A percentile compares a stretch with the other conserved stretches of the same genome.
phyloP scores from a whole-genome alignment of 208 protist species.

The Trypanosoma grayi region DNA sequence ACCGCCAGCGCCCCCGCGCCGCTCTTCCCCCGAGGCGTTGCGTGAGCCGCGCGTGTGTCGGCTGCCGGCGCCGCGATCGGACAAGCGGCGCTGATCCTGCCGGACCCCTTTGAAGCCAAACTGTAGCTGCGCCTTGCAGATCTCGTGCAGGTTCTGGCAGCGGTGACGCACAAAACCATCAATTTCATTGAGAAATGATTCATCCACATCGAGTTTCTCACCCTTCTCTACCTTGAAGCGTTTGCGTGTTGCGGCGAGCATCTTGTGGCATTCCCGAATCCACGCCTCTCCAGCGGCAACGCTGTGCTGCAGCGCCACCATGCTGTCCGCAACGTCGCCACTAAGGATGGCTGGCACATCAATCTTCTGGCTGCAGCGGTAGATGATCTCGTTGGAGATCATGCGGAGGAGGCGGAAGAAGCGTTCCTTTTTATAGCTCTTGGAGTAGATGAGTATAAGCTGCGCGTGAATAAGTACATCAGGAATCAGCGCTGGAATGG shows the following conservation, averaged over 20 bases:
- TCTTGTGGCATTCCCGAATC: slow-evolving; percentile 88
- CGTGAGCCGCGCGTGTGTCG: slow-evolving; percentile 24
- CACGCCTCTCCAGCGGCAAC: slow-evolving; percentile 91
- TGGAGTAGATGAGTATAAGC: slow-evolving; percentile 93
- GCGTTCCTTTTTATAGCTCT: slow-evolving; percentile 95
- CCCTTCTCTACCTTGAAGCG: slow-evolving; percentile 79
- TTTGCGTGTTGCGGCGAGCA: slow-evolving; percentile 78
- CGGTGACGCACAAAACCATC: slow-evolving; percentile 97
- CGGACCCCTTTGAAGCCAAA: slow-evolving; percentile 88
- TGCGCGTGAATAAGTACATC: slow-evolving; percentile 90
- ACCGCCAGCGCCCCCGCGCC: neutral
- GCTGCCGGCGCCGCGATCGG: slow-evolving; percentile 16
- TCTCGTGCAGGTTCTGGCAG: slow-evolving; percentile 96
- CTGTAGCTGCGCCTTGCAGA: slow-evolving; percentile 97
- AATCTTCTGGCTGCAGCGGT: slow-evolving; percentile 92
- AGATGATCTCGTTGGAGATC: slow-evolving; percentile 97
- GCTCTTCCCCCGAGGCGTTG: neutral
- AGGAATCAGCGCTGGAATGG: slow-evolving; percentile 92
- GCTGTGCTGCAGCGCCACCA: slow-evolving; percentile 91
- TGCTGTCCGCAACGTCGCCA: slow-evolving; percentile 90
- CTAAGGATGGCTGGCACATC: slow-evolving; percentile 93
- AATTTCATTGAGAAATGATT: slow-evolving; percentile 96
- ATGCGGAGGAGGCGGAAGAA: slow-evolving; percentile 92
- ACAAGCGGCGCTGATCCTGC: slow-evolving; percentile 13
- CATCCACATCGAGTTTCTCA: slow-evolving; percentile 91